Percentiles rank a stretch among this genome's conserved stretches.
Evolutionary conservation across 192 early-diverging fungal species (phyloP).

Genomic region (Entrophospora sp.): DNA sequence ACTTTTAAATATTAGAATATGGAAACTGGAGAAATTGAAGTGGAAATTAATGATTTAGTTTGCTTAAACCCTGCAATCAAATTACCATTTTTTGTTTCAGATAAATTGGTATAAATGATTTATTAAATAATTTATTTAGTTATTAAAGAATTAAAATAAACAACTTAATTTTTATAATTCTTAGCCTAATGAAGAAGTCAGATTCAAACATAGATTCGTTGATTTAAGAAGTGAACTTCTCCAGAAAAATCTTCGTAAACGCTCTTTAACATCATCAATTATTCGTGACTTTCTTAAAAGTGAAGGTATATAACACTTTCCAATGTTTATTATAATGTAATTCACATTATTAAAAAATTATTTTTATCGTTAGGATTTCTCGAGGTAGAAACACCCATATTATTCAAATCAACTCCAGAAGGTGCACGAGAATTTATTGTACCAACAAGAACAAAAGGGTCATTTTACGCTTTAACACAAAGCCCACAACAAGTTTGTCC

Average conservation of each 20-base stretch:
- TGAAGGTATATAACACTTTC: slow-evolving; percentile 43
- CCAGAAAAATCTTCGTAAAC: slow-evolving; percentile 62
- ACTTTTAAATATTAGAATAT: slow-evolving; percentile 14
- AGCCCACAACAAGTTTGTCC: slow-evolving; percentile 69
- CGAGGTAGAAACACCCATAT: slow-evolving; percentile 87
- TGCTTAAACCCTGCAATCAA: slow-evolving; percentile 61
- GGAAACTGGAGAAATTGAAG: slow-evolving; percentile 62
- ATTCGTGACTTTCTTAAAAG: slow-evolving; percentile 62
- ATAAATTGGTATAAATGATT: slow-evolving; percentile 33
- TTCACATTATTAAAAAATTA: neutral
- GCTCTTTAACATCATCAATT: slow-evolving; percentile 57
- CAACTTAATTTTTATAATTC: neutral
- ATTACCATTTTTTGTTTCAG: slow-evolving; percentile 53
- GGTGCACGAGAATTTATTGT: slow-evolving; percentile 93
- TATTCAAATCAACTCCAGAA: slow-evolving; percentile 90
- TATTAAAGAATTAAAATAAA: neutral
- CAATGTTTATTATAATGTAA: slow-evolving; percentile 3
- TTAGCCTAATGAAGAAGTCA: slow-evolving; percentile 69
- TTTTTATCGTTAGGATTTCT: slow-evolving; percentile 48
- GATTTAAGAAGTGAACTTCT: slow-evolving; percentile 73
- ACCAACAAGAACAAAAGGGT: slow-evolving; percentile 64
- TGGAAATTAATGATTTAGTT: slow-evolving; percentile 46
- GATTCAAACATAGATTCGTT: slow-evolving; percentile 67
- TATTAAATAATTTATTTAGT: neutral
- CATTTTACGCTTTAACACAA: slow-evolving; percentile 84